These are phyloP conservation scores for Acer campestre DNA, from an alignment of 345 rosid genomes.

Conservation along the genomic window DNA sequence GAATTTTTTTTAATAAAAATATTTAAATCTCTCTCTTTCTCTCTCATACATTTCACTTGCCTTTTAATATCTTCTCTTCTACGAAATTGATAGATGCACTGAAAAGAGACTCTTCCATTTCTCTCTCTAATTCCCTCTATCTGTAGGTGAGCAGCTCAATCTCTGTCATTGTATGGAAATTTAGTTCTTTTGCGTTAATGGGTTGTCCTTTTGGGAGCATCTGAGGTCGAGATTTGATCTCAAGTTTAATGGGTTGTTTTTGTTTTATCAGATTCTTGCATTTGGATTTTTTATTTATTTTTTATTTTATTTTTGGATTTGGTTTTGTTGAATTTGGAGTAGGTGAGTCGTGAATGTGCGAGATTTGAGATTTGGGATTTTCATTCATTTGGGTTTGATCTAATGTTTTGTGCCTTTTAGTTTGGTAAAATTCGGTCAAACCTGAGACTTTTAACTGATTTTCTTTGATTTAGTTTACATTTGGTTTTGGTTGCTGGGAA, in stretches of 20 bases:
- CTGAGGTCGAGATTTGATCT: slow-evolving; percentile 27
- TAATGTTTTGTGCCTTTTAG: slow-evolving; percentile 20
- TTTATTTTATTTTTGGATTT: not conserved
- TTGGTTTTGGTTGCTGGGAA: slow-evolving; percentile 29
- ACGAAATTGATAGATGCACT: slow-evolving; percentile 32
- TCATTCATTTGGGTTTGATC: slow-evolving; percentile 18
- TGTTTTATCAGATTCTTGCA: slow-evolving; percentile 13
- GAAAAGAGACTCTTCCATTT: slow-evolving; percentile 1
- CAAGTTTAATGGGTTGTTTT: slow-evolving; percentile 11
- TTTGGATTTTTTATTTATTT: not conserved
- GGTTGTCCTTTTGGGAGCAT: slow-evolving; percentile 27
- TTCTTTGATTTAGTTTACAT: slow-evolving; percentile 18
- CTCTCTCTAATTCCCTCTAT: slow-evolving; percentile 14
- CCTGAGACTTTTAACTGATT: not conserved
- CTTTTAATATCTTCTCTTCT: slow-evolving; percentile 31
- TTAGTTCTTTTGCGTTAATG: slow-evolving; percentile 29
- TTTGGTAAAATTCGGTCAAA: slow-evolving; percentile 19
- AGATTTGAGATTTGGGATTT: slow-evolving; percentile 8
- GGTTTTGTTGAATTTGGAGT: slow-evolving; percentile 4
- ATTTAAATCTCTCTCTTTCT: not conserved
- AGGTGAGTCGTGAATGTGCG: slow-evolving; percentile 13
- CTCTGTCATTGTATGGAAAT: not conserved
- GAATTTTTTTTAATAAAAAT: not conserved
- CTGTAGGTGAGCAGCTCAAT: slow-evolving; percentile 17
- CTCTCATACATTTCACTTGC: not conserved